These are phyloP conservation scores for Backusella sp. DNA, from an alignment of 192 early-diverging fungal species.

Conservation along the genomic window DNA sequence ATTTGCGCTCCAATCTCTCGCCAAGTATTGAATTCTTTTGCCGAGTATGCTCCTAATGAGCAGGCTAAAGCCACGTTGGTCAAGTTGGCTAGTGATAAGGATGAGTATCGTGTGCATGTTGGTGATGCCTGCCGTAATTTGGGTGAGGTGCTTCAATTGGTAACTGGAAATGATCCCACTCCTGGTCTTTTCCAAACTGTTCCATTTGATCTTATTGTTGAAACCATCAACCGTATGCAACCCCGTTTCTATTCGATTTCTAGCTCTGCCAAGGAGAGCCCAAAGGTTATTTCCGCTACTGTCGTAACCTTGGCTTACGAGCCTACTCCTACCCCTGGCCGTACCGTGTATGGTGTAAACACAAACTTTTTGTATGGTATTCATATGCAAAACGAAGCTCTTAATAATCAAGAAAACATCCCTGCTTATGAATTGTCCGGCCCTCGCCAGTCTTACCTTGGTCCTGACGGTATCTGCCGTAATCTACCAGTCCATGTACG, in stretches of 20 bases:
- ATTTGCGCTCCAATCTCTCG: constrained; percentile 75
- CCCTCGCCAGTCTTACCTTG: constrained; percentile 38
- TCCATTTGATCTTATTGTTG: constrained; percentile 80
- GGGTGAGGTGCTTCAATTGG: constrained; percentile 68
- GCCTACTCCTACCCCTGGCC: constrained; percentile 42
- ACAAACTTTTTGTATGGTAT: constrained; percentile 84
- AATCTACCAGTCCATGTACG: constrained; percentile 88
- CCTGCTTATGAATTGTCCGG: constrained; percentile 32
- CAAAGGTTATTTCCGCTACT: constrained; percentile 80
- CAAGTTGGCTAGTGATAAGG: constrained; percentile 67
- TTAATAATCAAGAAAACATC: constrained; percentile 19
- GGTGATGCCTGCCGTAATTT: constrained; percentile 68
- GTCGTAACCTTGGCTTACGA: constrained; percentile 87
- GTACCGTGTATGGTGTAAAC: constrained; percentile 75
- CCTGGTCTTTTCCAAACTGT: constrained; percentile 45
- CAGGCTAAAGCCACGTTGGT: constrained; percentile 51
- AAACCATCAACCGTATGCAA: constrained; percentile 80
- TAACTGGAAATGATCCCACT: constrained; percentile 5
- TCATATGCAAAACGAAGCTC: constrained; percentile 36
- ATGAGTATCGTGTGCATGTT: constrained; percentile 62
- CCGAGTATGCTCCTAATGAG: constrained; percentile 57
- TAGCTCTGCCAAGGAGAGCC: constrained; percentile 75
- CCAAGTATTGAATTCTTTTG: constrained; percentile 62
- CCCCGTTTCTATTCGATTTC: constrained; percentile 97
- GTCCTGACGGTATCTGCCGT: not conserved